Evolutionary conservation across 306 rosid species (phyloP).

Genomic region (Rubus parviflorus): DNA sequence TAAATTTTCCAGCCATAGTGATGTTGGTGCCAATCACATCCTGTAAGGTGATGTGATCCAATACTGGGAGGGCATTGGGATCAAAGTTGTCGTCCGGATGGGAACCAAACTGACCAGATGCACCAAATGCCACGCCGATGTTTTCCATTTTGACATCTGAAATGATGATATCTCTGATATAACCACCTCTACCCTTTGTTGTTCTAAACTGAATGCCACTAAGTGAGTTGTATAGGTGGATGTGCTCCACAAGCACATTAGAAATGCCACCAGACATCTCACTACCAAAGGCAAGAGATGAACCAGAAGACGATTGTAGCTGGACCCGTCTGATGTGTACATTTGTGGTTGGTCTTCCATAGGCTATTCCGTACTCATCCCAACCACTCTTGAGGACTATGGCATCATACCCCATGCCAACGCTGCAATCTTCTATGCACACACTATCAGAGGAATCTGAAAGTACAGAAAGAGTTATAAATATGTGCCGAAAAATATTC

Average conservation of each 20-base stretch:
- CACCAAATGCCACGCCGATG: slow-evolving; percentile 53
- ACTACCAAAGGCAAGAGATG: slow-evolving; percentile 85
- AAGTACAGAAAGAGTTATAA: slow-evolving; percentile 22
- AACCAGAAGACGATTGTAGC: slow-evolving; percentile 68
- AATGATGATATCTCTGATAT: slow-evolving; percentile 56
- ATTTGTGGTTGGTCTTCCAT: slow-evolving; percentile 78
- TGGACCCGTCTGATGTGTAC: slow-evolving; percentile 74
- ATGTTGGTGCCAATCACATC: slow-evolving; percentile 66
- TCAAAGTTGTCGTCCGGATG: slow-evolving; percentile 89
- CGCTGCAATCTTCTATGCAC: slow-evolving; percentile 83
- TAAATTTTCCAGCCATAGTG: slow-evolving; percentile 71
- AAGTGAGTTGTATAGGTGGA: slow-evolving; percentile 60
- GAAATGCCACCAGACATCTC: slow-evolving; percentile 99
- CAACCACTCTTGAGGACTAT: slow-evolving; percentile 95
- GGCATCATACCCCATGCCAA: slow-evolving; percentile 75
- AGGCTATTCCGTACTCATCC: slow-evolving; percentile 93
- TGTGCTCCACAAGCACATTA: slow-evolving; percentile 63
- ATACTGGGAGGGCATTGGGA: slow-evolving; percentile 73
- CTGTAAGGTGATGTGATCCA: slow-evolving; percentile 62
- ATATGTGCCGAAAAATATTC: neutral
- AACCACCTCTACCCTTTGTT: slow-evolving; percentile 84
- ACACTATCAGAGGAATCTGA: slow-evolving; percentile 89
- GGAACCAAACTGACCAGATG: slow-evolving; percentile 70
- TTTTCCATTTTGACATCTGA: slow-evolving; percentile 59
- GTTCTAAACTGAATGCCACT: slow-evolving; percentile 77